Percentiles rank a stretch among this genome's conserved stretches.
Conservation (phyloP, 805 yeast genomes). For the Lachancea kluyveri region DNA sequence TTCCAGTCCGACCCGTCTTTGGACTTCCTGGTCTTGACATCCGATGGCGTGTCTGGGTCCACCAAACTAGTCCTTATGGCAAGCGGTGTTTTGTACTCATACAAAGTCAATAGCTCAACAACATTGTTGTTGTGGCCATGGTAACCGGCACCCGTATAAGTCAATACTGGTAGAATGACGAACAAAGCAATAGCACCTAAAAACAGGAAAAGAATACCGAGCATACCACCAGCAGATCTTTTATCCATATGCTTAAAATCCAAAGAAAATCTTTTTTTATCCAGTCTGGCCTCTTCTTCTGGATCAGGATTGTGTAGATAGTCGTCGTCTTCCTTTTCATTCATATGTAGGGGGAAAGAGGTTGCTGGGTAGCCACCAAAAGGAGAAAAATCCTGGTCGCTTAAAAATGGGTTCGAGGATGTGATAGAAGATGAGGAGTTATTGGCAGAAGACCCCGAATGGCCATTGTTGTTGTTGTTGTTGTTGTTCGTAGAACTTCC, state of each 20-base stretch:
- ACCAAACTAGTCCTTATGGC: constrained; percentile 47
- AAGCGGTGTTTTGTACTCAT: constrained; percentile 44
- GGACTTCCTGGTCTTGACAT: constrained; percentile 44
- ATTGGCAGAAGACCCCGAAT: constrained; percentile 20
- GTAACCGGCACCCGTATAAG: constrained; percentile 64
- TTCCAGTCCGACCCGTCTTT: constrained; percentile 62
- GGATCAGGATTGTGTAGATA: constrained; percentile 96
- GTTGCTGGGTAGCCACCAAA: constrained; percentile 97
- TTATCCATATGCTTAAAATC: constrained; percentile 65
- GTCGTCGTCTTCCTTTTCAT: constrained; percentile 93
- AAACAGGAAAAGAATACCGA: constrained; percentile 53
- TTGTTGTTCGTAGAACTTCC: constrained; percentile 13
- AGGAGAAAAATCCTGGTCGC: constrained; percentile 70
- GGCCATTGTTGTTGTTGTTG: constrained; percentile 10
- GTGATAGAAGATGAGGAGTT: constrained; percentile 22
- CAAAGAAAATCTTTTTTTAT: constrained; percentile 56
- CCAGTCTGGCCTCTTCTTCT: constrained; percentile 80
- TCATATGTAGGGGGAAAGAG: constrained; percentile 82
- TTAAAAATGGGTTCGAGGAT: constrained; percentile 37
- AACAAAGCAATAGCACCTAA: constrained; percentile 64
- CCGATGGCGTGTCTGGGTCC: constrained; percentile 58
- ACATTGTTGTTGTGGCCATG: constrained; percentile 17
- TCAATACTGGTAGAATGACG: constrained; percentile 74
- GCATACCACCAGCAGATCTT: constrained; percentile 52
- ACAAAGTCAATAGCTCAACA: constrained; percentile 39